Percentiles rank a stretch among this genome's conserved stretches.
Evolutionary conservation across 2,329 filamentous ascomycete species (phyloP).

Genomic region (Cryphonectria naterciae): DNA sequence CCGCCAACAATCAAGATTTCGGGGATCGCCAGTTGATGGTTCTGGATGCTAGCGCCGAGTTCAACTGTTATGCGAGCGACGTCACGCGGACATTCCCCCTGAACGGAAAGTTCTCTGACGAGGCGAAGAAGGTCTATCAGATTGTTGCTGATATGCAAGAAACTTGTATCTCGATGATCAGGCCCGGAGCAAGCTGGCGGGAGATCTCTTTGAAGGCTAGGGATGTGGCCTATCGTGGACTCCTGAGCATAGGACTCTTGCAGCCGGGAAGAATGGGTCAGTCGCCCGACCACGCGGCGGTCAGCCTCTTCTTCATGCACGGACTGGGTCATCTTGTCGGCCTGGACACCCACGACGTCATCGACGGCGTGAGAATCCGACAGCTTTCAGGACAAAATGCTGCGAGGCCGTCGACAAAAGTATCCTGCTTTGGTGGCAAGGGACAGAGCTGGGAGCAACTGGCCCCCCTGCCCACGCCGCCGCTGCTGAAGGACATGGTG

Average conservation of each 20-base stretch:
- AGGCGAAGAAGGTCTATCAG: conserved; percentile 74
- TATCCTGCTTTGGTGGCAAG: conserved; percentile 18
- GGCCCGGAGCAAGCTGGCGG: conserved; percentile 71
- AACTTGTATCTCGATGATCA: conserved; percentile 69
- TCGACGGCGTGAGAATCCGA: conserved; percentile 25
- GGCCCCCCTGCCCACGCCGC: conserved; percentile 37
- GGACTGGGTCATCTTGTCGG: conserved; percentile 74
- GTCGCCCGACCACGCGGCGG: conserved; percentile 59
- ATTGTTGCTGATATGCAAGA: conserved; percentile 83
- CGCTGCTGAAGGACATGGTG: conserved; percentile 64
- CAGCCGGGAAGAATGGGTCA: conserved; percentile 58
- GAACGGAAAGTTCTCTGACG: conserved; percentile 66
- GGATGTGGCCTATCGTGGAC: conserved; percentile 70
- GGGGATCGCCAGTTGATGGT: conserved; percentile 73
- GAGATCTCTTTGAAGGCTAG: conserved; percentile 75
- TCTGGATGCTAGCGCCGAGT: conserved; percentile 88
- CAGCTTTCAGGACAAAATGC: conserved; percentile 6
- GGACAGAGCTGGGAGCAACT: conserved; percentile 34
- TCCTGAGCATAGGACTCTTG: conserved; percentile 74
- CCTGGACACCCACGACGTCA: conserved; percentile 34
- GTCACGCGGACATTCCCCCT: conserved; percentile 88
- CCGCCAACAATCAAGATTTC: conserved; percentile 75
- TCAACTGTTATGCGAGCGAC: conserved; percentile 83
- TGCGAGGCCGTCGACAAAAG: background rate
- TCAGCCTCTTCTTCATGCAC: conserved; percentile 73